A percentile compares a stretch with the other conserved stretches of the same genome.
These are phyloP conservation scores for Cercospora janseana DNA, from an alignment of 2,329 filamentous ascomycete genomes.

Conservation along the genomic window DNA sequence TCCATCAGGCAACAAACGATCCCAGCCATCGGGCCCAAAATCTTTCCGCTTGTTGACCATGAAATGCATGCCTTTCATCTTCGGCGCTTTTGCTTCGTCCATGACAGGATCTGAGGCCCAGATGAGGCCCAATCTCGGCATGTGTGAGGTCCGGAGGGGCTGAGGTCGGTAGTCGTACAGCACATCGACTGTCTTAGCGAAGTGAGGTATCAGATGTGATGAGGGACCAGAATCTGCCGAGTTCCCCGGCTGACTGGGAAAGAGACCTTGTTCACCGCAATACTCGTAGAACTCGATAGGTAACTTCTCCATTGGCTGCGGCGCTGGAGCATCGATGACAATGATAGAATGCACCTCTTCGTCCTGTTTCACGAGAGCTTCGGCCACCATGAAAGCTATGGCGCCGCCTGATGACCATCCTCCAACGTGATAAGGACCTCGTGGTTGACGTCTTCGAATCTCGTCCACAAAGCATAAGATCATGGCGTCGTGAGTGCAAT, in stretches of 20 bases:
- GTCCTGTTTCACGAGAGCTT: not conserved
- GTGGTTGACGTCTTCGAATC: conserved; percentile 40
- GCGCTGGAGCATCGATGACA: conserved; percentile 26
- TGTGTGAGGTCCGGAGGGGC: conserved; percentile 34
- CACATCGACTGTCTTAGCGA: conserved; percentile 50
- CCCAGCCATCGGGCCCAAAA: conserved; percentile 50
- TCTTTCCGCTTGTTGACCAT: conserved; percentile 49
- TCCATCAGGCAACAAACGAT: conserved; percentile 43
- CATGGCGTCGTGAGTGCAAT: conserved; percentile 9
- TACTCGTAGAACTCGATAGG: conserved; percentile 53
- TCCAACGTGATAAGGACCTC: conserved; percentile 40
- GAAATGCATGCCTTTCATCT: conserved; percentile 37
- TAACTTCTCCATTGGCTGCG: conserved; percentile 42
- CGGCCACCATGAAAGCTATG: conserved; percentile 18
- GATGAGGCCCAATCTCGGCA: conserved; percentile 46
- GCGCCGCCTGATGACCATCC: conserved; percentile 27
- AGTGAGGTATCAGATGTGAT: conserved; percentile 53
- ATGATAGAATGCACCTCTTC: conserved; percentile 3
- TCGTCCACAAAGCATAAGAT: conserved; percentile 25
- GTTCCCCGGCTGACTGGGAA: not conserved
- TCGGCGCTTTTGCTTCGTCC: conserved; percentile 49
- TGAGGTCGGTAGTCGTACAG: conserved; percentile 46
- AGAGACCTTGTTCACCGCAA: conserved; percentile 1
- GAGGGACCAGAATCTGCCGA: conserved; percentile 33
- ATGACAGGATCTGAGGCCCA: conserved; percentile 52